A percentile compares a stretch with the other conserved stretches of the same genome.
phyloP scores from a whole-genome alignment of 768 basidiomycete genomes.

The Podaxis sp. region DNA sequence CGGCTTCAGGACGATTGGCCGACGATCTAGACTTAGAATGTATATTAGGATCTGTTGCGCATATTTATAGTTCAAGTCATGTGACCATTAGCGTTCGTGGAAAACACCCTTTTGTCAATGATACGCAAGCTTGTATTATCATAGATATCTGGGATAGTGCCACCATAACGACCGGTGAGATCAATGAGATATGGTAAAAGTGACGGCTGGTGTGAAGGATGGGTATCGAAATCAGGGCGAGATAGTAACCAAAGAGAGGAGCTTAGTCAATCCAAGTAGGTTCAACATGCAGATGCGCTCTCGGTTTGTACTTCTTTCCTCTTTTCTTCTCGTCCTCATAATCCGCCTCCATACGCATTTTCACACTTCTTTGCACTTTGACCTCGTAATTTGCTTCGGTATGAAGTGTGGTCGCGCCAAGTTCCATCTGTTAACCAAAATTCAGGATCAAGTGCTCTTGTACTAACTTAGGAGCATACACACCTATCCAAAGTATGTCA shows the following conservation, averaged over 20 bases:
- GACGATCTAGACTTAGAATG: too few relatives aligned
- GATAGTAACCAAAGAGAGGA: not conserved
- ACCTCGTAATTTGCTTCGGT: constrained; percentile 37
- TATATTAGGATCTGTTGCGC: too few relatives aligned
- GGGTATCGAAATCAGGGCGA: not conserved
- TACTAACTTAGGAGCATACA: not conserved
- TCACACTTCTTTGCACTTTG: constrained; percentile 49
- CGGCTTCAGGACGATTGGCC: too few relatives aligned
- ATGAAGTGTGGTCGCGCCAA: constrained; percentile 33
- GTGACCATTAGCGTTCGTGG: too few relatives aligned
- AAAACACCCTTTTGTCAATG: too few relatives aligned
- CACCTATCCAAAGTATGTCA: constrained; percentile 28
- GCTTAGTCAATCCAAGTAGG: constrained; percentile 19
- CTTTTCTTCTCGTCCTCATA: constrained; percentile 26
- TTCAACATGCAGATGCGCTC: constrained; percentile 20
- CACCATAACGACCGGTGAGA: not conserved
- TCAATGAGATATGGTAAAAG: not conserved
- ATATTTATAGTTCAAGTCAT: too few relatives aligned
- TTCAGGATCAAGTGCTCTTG: not conserved
- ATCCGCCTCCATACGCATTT: constrained; percentile 49
- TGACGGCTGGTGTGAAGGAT: not conserved
- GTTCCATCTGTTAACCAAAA: constrained; percentile 27
- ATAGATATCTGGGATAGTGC: not conserved
- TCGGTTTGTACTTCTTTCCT: constrained; percentile 26
- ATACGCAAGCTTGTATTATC: too few relatives aligned